Evolutionary conservation across 306 rosid genomes (phyloP).

Genomic region (Inga laurina): DNA sequence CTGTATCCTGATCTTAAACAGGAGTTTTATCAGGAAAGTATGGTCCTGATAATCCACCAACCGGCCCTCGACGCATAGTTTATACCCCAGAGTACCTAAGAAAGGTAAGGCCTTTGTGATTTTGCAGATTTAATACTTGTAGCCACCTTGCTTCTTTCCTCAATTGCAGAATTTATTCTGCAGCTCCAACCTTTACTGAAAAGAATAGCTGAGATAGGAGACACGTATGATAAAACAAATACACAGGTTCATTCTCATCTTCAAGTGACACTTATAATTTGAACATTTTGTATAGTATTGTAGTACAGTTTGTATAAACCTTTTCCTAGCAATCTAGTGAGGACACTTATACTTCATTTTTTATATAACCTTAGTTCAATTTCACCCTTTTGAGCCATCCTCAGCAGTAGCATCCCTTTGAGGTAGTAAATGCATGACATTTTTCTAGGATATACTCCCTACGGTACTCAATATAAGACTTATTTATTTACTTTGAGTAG

Average conservation of each 20-base stretch:
- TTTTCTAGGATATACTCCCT: too few species aligned
- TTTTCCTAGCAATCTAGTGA: background rate
- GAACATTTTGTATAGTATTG: background rate
- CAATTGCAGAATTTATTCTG: slow-evolving; percentile 31
- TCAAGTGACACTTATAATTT: background rate
- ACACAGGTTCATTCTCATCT: slow-evolving; percentile 64
- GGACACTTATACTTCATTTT: background rate
- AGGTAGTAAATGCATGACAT: too few species aligned
- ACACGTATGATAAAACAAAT: slow-evolving; percentile 55
- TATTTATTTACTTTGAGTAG: too few species aligned
- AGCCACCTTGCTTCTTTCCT: slow-evolving; percentile 30
- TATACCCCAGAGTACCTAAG: slow-evolving; percentile 75
- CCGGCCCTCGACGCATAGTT: slow-evolving; percentile 74
- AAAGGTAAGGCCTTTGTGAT: slow-evolving; percentile 42
- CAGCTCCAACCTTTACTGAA: slow-evolving; percentile 88
- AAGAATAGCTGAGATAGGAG: slow-evolving; percentile 68
- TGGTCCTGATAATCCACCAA: slow-evolving; percentile 73
- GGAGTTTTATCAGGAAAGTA: slow-evolving; percentile 90
- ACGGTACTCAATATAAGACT: too few species aligned
- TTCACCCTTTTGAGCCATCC: too few species aligned
- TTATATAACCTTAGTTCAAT: too few species aligned
- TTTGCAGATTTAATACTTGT: slow-evolving; percentile 10
- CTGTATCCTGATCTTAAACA: slow-evolving; percentile 25
- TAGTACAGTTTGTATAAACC: background rate
- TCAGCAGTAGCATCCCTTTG: too few species aligned